Conservation (phyloP, 768 basidiomycete species). For the Pisolithus microcarpus region DNA sequence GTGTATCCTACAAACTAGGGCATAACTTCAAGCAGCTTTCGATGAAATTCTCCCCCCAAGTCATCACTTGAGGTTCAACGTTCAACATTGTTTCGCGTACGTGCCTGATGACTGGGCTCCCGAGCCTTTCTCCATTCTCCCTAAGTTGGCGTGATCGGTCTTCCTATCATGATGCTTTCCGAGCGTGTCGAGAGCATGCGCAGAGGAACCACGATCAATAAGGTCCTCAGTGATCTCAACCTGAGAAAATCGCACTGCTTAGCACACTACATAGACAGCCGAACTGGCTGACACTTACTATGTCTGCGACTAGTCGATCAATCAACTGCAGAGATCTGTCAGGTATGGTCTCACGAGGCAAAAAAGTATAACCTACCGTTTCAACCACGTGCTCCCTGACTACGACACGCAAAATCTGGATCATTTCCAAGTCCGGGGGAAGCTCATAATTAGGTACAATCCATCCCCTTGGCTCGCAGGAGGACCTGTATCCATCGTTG, state of each 20-base stretch:
- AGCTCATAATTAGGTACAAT: slow-evolving; percentile 59
- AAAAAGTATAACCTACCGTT: slow-evolving; percentile 30
- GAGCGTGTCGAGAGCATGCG: slow-evolving; percentile 45
- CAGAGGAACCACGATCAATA: slow-evolving; percentile 36
- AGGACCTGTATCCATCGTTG: slow-evolving; percentile 52
- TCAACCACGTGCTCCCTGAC: slow-evolving; percentile 50
- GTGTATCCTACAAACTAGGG: too few relatives aligned
- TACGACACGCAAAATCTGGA: slow-evolving; percentile 59
- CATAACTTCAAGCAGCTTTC: too few relatives aligned
- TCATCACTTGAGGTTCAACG: slow-evolving; percentile 14
- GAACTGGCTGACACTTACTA: slow-evolving; percentile 39
- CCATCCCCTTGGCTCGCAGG: slow-evolving; percentile 43
- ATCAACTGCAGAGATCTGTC: slow-evolving; percentile 36
- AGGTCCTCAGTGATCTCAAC: slow-evolving; percentile 62
- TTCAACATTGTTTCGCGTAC: slow-evolving; percentile 60
- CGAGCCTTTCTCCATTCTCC: slow-evolving; percentile 41
- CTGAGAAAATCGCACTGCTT: slow-evolving; percentile 24
- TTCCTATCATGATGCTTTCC: slow-evolving; percentile 22
- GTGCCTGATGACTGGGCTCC: slow-evolving; percentile 50
- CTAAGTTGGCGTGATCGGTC: slow-evolving; percentile 27
- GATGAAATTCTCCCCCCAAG: too few relatives aligned
- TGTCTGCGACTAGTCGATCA: slow-evolving; percentile 59
- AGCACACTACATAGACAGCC: background rate
- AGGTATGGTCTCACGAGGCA: slow-evolving; percentile 23
- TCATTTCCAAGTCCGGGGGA: slow-evolving; percentile 41